Evolutionary conservation across 345 rosid species (phyloP), one percentile per base, ranked within the genome.

Genomic region (Moringa oleifera): DNA sequence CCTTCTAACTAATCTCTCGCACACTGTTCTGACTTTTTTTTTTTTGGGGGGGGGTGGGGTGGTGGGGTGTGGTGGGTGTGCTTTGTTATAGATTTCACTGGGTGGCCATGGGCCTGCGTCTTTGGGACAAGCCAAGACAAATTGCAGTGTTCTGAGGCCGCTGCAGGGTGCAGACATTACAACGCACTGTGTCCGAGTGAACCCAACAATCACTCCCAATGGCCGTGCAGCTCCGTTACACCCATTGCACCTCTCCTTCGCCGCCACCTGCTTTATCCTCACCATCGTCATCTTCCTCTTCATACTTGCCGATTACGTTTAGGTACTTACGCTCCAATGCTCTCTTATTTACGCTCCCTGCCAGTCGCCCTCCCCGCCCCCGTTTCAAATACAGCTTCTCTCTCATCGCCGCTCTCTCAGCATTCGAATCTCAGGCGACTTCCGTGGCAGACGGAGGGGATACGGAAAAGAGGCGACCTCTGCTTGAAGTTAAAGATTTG

Each of bases 401-500:
- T 12, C 49, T 64, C 18, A 47, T 69, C 12, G 41, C 63, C 20
- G 18, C 69, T 52, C 68, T 74, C n/a, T 71, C 78, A 55, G 65
- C 79, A 2, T 59, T 69, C 8, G 71, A 58, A 4, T 62, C 71
- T 23, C 59, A 81, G 16, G 71, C 55, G 58, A 59, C 72, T 37
- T 55, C 74, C 61, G 47, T 56, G 53, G 53, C 65, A 22, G 66
- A 61, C 17, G 72, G 76, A 6, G 57, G 67, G 51, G 59, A 57
- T 31, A 57, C 23, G 54, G 73, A 71, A 23, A 77, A 75, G 73
- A n/a, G n/a, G n/a, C 68, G 58, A 58, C 95, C 91, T 51, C 84
- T 94, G 62, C 95, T 95, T 11, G 83, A 87, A 59, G 96, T 91
- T 75, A 84, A 68, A 59, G 91, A 76, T 68, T 76, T 95, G 75